Conservation (phyloP, 2,329 filamentous ascomycete species). For the Colletotrichum acutatum region DNA sequence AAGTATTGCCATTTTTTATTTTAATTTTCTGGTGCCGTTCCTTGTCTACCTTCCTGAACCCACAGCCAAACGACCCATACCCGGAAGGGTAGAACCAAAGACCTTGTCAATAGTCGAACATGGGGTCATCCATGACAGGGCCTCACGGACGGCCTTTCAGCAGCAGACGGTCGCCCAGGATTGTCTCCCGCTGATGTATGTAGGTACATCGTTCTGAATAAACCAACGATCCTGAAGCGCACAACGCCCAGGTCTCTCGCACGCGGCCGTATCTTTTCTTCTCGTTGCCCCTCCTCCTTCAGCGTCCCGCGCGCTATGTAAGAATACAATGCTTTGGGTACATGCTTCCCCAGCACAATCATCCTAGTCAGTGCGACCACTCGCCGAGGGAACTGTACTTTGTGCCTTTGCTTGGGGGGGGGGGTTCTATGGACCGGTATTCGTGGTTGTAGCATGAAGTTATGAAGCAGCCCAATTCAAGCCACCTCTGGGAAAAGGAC, state of each 20-base stretch:
- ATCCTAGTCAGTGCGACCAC: neutral
- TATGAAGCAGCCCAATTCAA: slow-evolving; percentile 30
- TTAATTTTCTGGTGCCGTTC: neutral
- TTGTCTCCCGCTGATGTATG: neutral
- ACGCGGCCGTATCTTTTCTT: neutral
- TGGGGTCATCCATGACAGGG: slow-evolving; percentile 3
- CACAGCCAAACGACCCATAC: neutral
- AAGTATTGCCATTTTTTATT: neutral
- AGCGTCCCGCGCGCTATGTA: neutral
- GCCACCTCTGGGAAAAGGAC: neutral
- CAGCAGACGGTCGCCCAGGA: neutral
- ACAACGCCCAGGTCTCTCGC: slow-evolving; percentile 8
- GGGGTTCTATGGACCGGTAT: neutral
- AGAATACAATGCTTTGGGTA: neutral
- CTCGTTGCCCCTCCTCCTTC: neutral
- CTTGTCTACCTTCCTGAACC: neutral
- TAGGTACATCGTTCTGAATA: neutral
- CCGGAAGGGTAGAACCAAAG: neutral
- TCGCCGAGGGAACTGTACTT: neutral
- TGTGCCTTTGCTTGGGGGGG: neutral
- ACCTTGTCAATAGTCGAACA: slow-evolving; percentile 28
- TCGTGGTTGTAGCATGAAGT: slow-evolving; percentile 19
- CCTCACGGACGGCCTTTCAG: neutral
- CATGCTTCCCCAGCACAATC: neutral
- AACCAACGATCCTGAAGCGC: slow-evolving; percentile 3